Percentiles rank a stretch among this genome's conserved stretches.
These are phyloP conservation scores for Agaricales sp. DNA, from an alignment of 1,284 basidiomycete genomes.

Conservation along the genomic window DNA sequence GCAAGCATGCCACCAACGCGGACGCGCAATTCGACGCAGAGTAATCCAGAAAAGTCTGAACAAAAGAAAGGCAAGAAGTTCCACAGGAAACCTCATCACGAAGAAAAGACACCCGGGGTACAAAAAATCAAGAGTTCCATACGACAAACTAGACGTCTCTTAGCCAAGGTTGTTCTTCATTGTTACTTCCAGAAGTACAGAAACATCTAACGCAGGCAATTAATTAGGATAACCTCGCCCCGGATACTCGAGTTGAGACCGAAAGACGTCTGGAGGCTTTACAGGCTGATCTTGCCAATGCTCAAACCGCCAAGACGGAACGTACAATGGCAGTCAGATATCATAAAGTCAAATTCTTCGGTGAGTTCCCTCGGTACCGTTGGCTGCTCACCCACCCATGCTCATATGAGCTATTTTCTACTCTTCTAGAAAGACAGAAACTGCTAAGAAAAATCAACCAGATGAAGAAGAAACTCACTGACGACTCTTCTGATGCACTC, in stretches of 20 bases:
- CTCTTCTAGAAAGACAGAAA: constrained; percentile 73
- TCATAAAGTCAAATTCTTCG: constrained; percentile 86
- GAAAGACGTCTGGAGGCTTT: constrained; percentile 68
- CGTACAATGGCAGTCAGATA: constrained; percentile 64
- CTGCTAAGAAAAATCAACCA: constrained; percentile 64
- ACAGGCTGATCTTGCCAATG: constrained; percentile 63
- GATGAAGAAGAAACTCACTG: constrained; percentile 37
- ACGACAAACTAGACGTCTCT: constrained; percentile 67
- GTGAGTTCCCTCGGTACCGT: constrained; percentile 29
- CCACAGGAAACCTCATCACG: constrained; percentile 5
- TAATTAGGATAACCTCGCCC: constrained; percentile 61
- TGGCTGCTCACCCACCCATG: not conserved
- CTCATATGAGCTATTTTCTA: no score
- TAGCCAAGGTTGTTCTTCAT: constrained; percentile 54
- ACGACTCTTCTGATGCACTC: constrained; percentile 20
- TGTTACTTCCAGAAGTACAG: not conserved
- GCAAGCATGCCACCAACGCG: constrained; percentile 26
- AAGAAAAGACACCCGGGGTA: constrained; percentile 36
- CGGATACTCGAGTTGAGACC: constrained; percentile 67
- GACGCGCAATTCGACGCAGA: constrained; percentile 14
- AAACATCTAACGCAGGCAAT: constrained; percentile 3
- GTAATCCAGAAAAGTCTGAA: constrained; percentile 18
- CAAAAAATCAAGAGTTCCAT: constrained; percentile 76
- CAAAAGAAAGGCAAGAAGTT: constrained; percentile 12
- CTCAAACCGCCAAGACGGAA: constrained; percentile 54